phyloP scores from a whole-genome alignment of 2,329 filamentous ascomycete species.

The Diaporthe vaccinii region DNA sequence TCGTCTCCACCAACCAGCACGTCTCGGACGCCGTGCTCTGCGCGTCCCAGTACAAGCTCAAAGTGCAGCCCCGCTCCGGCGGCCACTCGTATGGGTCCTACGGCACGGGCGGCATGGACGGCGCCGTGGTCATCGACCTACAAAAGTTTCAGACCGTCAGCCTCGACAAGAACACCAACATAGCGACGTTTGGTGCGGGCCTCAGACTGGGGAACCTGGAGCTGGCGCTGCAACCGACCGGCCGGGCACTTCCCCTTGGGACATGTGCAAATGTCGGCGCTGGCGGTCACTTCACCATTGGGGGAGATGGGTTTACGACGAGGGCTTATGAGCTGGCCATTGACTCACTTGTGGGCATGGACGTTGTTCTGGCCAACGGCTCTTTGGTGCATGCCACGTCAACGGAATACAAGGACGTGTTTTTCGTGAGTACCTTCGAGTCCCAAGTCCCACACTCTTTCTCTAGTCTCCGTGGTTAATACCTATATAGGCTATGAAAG shows the following conservation, averaged over 20 bases:
- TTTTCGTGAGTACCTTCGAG: constrained; percentile 45
- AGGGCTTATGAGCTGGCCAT: constrained; percentile 65
- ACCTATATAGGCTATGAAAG: constrained; percentile 52
- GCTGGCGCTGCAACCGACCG: constrained; percentile 50
- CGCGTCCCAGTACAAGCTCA: constrained; percentile 55
- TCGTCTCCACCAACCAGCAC: constrained; percentile 52
- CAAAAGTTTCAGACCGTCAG: constrained; percentile 54
- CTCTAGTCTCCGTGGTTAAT: background rate
- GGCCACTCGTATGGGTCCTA: constrained; percentile 68
- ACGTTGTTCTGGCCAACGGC: constrained; percentile 58
- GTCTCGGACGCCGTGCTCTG: constrained; percentile 62
- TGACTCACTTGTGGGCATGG: constrained; percentile 62
- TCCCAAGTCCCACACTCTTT: background rate
- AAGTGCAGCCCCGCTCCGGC: constrained; percentile 65
- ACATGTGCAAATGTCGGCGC: constrained; percentile 61
- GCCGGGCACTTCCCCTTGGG: constrained; percentile 57
- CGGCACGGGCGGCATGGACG: constrained; percentile 57
- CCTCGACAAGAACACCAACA: constrained; percentile 47
- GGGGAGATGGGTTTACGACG: constrained; percentile 58
- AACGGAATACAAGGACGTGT: constrained; percentile 45
- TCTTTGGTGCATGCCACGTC: constrained; percentile 41
- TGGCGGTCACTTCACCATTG: constrained; percentile 61
- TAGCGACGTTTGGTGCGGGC: constrained; percentile 56
- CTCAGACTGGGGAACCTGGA: constrained; percentile 60
- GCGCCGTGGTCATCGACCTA: constrained; percentile 57